Base-by-base conservation (phyloP, 345 rosid species). In the Stellera chamaejasme region DNA sequence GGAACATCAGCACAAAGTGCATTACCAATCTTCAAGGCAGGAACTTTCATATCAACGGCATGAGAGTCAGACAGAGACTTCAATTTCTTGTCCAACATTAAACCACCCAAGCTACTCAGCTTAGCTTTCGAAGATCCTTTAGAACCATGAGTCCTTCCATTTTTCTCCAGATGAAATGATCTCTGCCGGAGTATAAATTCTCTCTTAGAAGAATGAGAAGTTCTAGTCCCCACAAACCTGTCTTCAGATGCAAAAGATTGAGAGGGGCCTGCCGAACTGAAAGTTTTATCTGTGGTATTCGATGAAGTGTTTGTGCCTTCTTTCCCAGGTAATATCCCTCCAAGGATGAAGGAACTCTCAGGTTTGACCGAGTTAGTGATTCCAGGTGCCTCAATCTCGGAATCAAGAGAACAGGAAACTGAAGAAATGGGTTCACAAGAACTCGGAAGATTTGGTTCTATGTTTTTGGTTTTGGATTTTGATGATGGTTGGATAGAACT, bases 111-210 rank as follows among this genome's bases (percentile, higher is more conserved):
- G 60, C 86, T 67, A 48, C 71, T 75, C 66, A 78, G 68, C 73
- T 80, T 85, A 10, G 72, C 66, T 71, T 82, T 78, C 11, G 88
- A 77, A 52, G 79, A 75, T 44, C 79, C 80, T 72, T 78, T 85
- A 56, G 81, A 68, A 47, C 86, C 88, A 71, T 79, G 76, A 2
- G 79, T 66, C 27, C 81, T 77, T 51, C 67, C 72, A 67, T 70
- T 69, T 64, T 82, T 84, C 73, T 84, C 88, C 49, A 76, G 58
- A 74, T 85, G 93, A 60, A 78, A 70, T 44, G 95, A 76, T 63
- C 84, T 92, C 58, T 88, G 95, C 44, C 90, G 75, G 32, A 79
- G 82, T 42, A 82, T 71, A 49, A 69, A 71, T 56, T 92, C 96
- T 74, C 86, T 84, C 74, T 81, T 88, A 61, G 75, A 62, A 36